Evolutionary conservation across 108 stramenopile species (phyloP), one percentile per base, ranked within the genome.

Genomic region (Schizochytrium sp.): DNA sequence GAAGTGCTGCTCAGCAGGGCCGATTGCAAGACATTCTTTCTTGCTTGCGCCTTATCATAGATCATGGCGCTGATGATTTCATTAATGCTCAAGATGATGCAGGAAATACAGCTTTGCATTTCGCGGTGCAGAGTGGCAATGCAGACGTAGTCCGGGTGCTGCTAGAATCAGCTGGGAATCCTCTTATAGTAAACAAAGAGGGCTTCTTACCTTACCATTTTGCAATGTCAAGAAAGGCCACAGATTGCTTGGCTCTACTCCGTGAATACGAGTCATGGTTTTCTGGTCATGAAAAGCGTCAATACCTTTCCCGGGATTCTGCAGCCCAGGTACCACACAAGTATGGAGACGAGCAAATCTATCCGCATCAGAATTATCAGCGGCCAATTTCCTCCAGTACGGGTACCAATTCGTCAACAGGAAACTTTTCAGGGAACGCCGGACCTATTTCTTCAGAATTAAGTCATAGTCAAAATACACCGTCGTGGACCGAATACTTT

Each of bases 91-190:
- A 83, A 53, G 76, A 83, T 53, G 76, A 83, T 28, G 2, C 8
- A 10, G 76, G 76, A n/a, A 83, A 83, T 28, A 83, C 76, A 5
- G 76, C 76, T 12, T 50, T 83, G 76, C 76, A 83, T 28, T 83
- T 83, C 55, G 76, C 76, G 45, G 76, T 83, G 76, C 76, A 83
- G 76, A 83, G 28, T 5, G 3, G 3, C 15, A 55, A 83, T 3
- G 15, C 53, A 13, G 76, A 55, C 1, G 15, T 83, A 47, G 76
- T 83, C 15, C 47, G 76, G 5, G 53, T 55, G 76, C 53, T 83
- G 15, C 76, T 83, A n/a, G 76, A 83, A 53, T 55, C 50, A 19
- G 76, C 76, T 17, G 76, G 50, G 15, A 83, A 83, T 28, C 76
- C 76, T 5, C 47, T 83, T 2, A 49, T 83, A 15, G 40, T 53